phyloP scores from a whole-genome alignment of 2,329 filamentous ascomycete genomes.

The Pseudopithomyces maydicus region DNA sequence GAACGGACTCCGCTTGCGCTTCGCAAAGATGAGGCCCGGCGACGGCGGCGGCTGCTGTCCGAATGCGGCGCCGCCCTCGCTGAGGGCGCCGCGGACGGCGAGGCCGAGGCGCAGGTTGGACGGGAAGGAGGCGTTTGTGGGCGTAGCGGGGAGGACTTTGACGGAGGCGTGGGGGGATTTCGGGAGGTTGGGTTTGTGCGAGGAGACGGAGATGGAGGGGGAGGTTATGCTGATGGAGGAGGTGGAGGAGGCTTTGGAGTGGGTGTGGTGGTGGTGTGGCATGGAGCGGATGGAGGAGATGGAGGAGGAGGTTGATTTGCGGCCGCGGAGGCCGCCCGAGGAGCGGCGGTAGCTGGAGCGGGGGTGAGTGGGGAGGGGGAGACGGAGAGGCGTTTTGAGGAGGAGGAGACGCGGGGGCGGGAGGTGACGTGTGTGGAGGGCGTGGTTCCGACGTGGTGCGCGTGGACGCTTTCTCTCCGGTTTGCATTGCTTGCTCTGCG shows the following conservation, averaged over 20 bases:
- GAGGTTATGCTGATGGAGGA: conserved; percentile 72
- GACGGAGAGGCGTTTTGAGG: conserved; percentile 69
- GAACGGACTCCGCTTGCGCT: conserved; percentile 79
- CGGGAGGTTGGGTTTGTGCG: conserved; percentile 72
- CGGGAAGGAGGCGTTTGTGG: conserved; percentile 74
- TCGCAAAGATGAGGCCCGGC: conserved; percentile 75
- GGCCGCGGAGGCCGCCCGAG: conserved; percentile 80
- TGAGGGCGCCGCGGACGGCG: conserved; percentile 64
- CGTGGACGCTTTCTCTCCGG: conserved; percentile 39
- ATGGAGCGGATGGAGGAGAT: conserved; percentile 92
- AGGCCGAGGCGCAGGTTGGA: conserved; percentile 74
- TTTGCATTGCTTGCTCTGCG: conserved; percentile 44
- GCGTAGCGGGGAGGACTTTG: conserved; percentile 92
- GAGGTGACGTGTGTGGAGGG: conserved; percentile 45
- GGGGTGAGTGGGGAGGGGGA: conserved; percentile 89
- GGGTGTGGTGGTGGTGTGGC: conserved; percentile 73
- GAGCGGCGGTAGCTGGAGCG: conserved; percentile 83
- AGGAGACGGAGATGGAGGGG: conserved; percentile 51
- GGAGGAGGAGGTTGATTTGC: conserved; percentile 95
- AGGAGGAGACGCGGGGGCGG: conserved; percentile 50
- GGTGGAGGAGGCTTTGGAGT: conserved; percentile 93
- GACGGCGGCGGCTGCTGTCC: conserved; percentile 63
- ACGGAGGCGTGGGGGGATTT: conserved; percentile 85
- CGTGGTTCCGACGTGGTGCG: conserved; percentile 44
- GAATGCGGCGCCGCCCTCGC: conserved; percentile 50